These are phyloP conservation scores for Aspergillus jensenii DNA, from an alignment of 2,329 filamentous ascomycete genomes.

Conservation along the genomic window DNA sequence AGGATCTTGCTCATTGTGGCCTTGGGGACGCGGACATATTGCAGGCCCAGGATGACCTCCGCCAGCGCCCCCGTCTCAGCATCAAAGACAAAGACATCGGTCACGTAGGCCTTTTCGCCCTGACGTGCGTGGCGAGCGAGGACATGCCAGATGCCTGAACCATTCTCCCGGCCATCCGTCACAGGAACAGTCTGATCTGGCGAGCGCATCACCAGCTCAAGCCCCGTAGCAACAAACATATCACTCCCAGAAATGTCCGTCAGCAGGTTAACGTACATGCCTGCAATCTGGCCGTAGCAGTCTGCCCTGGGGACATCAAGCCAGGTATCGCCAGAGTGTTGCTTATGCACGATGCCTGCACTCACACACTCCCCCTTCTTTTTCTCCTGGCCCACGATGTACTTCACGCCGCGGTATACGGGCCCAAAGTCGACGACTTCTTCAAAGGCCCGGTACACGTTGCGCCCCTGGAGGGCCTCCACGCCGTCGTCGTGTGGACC, in stretches of 20 bases:
- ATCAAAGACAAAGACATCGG: conserved; percentile 36
- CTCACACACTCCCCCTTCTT: neutral
- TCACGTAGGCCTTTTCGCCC: conserved; percentile 19
- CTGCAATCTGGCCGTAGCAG: neutral
- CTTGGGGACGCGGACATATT: conserved; percentile 24
- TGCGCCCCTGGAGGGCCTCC: conserved; percentile 18
- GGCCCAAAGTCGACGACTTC: conserved; percentile 13
- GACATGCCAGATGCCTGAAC: conserved; percentile 22
- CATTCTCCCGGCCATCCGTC: neutral
- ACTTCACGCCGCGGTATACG: neutral
- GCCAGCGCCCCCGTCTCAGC: conserved; percentile 19
- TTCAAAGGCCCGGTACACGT: conserved; percentile 16
- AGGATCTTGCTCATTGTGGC: conserved; percentile 19
- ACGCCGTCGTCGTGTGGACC: conserved; percentile 7
- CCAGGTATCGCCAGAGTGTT: neutral
- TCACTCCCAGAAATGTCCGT: conserved; percentile 6
- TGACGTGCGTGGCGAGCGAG: conserved; percentile 20
- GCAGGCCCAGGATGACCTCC: conserved; percentile 32
- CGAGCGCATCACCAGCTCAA: conserved; percentile 26
- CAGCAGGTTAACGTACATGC: neutral
- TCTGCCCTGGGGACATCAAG: neutral
- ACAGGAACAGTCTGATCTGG: conserved; percentile 6
- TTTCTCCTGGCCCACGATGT: neutral
- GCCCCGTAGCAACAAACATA: conserved; percentile 30
- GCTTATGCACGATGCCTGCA: neutral